These are phyloP conservation scores for Amylostereum areolatum DNA, from an alignment of 1,284 basidiomycete genomes.

Conservation along the genomic window DNA sequence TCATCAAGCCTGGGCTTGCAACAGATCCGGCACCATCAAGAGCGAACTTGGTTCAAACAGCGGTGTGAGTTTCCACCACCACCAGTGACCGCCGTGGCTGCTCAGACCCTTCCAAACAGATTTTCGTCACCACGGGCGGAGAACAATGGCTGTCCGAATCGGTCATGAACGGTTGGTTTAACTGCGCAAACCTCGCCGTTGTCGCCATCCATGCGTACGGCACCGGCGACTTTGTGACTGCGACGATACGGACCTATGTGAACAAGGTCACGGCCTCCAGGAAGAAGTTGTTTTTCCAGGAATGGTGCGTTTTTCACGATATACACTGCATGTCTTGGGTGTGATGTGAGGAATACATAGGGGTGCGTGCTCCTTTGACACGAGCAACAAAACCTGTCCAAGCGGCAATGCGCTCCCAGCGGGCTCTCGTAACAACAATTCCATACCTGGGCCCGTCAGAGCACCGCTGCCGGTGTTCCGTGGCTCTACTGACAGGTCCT, in stretches of 20 bases:
- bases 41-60: constrained; percentile 22
- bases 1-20: constrained; percentile 29
- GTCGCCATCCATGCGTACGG: constrained; percentile 36
- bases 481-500: constrained; percentile 34
- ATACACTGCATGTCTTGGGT: background rate
- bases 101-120: constrained; percentile 11
- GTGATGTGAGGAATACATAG: constrained; percentile 6
- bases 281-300: constrained; percentile 29
- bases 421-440: constrained; percentile 23
- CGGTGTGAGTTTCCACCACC: constrained; percentile 14
- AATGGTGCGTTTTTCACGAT: constrained; percentile 22
- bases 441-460: constrained; percentile 24
- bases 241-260: constrained; percentile 23
- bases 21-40: constrained; percentile 30
- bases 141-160: constrained; percentile 30
- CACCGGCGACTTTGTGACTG: constrained; percentile 23
- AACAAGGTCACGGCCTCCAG: constrained; percentile 23
- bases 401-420: constrained; percentile 16
- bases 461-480: constrained; percentile 28
- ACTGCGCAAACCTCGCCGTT: constrained; percentile 28
- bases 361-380: constrained; percentile 29
- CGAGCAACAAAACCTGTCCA: constrained; percentile 26
- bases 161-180: constrained; percentile 27
- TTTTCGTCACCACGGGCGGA: constrained; percentile 32
- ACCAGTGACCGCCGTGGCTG: background rate